These are phyloP conservation scores for Logfia minima DNA, from an alignment of 129 eudicot species.

Conservation along the genomic window DNA sequence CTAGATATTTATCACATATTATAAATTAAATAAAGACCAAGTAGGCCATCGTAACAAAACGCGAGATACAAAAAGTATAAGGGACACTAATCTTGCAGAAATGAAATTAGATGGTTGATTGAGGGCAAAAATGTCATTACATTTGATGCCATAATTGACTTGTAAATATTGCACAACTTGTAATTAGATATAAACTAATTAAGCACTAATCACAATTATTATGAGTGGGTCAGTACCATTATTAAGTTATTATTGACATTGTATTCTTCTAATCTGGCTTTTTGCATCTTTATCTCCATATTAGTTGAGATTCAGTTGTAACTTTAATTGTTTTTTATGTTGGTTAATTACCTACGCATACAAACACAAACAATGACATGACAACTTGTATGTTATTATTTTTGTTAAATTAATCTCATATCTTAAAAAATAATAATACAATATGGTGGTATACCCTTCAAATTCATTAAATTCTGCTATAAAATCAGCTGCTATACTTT, in stretches of 20 bases:
- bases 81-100: not conserved
- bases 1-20: conserved; percentile 25
- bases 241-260: conserved; percentile 25
- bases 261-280: conserved; percentile 16
- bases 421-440: no score
- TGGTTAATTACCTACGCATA: not conserved
- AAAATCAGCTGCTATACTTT: no score
- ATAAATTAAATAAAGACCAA: conserved; percentile 7
- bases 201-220: conserved; percentile 31
- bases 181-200: conserved; percentile 24
- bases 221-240: conserved; percentile 26
- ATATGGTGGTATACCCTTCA: no score
- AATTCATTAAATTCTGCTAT: no score
- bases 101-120: not conserved
- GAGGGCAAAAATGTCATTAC: conserved; percentile 26
- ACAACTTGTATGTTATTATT: no score
- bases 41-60: conserved; percentile 31
- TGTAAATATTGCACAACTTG: conserved; percentile 24
- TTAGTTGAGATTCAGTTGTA: conserved; percentile 24
- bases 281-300: conserved; percentile 25
- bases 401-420: not conserved
- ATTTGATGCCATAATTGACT: conserved; percentile 27
- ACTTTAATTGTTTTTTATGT: not conserved
- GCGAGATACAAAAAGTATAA: conserved; percentile 24
- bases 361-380: not conserved